Percentiles rank a stretch among this genome's conserved stretches.
Conservation (phyloP, 495 filamentous ascomycete genomes). For the Elasticomyces elasticus region DNA sequence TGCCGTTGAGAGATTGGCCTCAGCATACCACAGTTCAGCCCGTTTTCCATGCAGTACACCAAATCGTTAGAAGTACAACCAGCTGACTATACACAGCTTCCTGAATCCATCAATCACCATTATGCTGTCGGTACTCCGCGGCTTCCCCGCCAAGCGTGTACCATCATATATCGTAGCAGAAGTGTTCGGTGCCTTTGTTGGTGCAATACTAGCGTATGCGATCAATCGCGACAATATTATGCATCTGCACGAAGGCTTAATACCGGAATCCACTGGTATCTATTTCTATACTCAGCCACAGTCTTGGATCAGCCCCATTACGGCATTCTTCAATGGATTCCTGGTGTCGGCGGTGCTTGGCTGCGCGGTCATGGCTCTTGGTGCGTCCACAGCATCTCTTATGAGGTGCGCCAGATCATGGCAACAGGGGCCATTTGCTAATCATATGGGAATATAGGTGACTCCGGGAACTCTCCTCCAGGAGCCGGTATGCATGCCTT, state of each 20-base stretch:
- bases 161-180: slow-evolving; percentile 47
- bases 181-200: slow-evolving; percentile 45
- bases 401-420: too few relatives aligned
- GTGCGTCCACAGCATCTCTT: too few relatives aligned
- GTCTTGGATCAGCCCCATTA: slow-evolving; percentile 35
- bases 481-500: slow-evolving; percentile 44
- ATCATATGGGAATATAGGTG: too few relatives aligned
- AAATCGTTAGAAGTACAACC: too few relatives aligned
- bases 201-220: slow-evolving; percentile 44
- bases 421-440: too few relatives aligned
- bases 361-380: slow-evolving; percentile 39
- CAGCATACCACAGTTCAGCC: too few relatives aligned
- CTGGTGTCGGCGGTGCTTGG: slow-evolving; percentile 38
- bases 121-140: slow-evolving; percentile 7
- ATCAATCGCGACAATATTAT: slow-evolving; percentile 42
- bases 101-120: slow-evolving; percentile 26
- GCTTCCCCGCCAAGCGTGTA: slow-evolving; percentile 29
- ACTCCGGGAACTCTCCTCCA: slow-evolving; percentile 46
- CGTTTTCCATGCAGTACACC: too few relatives aligned
- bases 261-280: slow-evolving; percentile 20
- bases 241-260: slow-evolving; percentile 24
- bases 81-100: too few relatives aligned
- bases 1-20: too few relatives aligned
- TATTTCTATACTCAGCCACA: slow-evolving; percentile 38
- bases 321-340: slow-evolving; percentile 46